These are phyloP conservation scores for Taiozyma sp. DNA, from an alignment of 1,139 yeast genomes.

Conservation along the genomic window DNA sequence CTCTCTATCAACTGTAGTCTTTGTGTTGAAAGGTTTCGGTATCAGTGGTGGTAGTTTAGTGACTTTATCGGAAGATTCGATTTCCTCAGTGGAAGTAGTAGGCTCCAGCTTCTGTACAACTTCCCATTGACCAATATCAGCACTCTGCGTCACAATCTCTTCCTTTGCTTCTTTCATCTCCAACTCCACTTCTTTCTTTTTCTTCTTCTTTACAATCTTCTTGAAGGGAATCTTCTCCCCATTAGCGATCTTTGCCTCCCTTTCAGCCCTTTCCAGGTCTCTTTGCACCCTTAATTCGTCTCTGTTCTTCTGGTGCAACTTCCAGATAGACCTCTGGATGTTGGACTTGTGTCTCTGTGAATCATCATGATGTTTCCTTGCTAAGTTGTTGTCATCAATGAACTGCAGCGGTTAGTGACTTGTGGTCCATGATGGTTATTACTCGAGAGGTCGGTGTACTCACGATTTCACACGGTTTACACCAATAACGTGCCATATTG, in stretches of 20 bases:
- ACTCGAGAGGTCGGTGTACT: slow-evolving; percentile 14
- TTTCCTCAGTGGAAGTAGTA: not conserved
- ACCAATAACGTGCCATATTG: slow-evolving; percentile 38
- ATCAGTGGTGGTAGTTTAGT: not conserved
- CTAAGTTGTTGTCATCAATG: slow-evolving; percentile 37
- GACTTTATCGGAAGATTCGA: not conserved
- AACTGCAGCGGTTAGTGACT: slow-evolving; percentile 26
- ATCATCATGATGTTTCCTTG: slow-evolving; percentile 34
- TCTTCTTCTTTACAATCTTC: not conserved
- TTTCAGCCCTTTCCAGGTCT: not conserved
- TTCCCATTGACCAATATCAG: not conserved
- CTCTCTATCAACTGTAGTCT: slow-evolving; percentile 9
- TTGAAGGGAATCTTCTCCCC: not conserved
- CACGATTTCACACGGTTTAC: slow-evolving; percentile 37
- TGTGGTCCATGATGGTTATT: too few relatives aligned
- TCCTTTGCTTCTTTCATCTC: not conserved
- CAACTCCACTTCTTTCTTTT: too few relatives aligned
- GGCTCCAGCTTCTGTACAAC: not conserved
- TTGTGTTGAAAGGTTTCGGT: not conserved
- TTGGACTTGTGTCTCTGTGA: slow-evolving; percentile 32
- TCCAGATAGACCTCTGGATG: slow-evolving; percentile 26
- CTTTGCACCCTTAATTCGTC: slow-evolving; percentile 9
- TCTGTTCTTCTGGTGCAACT: slow-evolving; percentile 30
- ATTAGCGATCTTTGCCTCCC: not conserved
- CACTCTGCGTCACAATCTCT: not conserved